Base-by-base conservation (phyloP, 225 moss, liverwort and hornwort genomes). In the Physcomitrium patens region DNA sequence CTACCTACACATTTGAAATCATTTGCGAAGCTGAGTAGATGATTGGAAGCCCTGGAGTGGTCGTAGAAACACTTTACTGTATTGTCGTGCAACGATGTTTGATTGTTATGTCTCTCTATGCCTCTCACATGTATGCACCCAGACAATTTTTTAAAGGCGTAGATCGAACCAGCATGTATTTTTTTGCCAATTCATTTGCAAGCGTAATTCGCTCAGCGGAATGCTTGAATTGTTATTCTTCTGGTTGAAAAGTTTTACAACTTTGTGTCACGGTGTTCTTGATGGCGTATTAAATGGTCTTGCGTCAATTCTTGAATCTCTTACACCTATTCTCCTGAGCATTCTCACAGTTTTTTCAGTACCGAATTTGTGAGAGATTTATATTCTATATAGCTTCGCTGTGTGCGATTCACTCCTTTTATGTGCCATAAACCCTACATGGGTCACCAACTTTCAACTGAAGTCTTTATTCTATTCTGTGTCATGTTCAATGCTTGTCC, bases 381-480 rank as follows among this genome's bases (percentile, higher is more conserved):
- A 37, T 37, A 2, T 37, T 37, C 31, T 37, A 3, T 7, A 7
- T 37, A 37, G 31, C 31, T 37, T 37, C 4, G 24, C 24, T 24
- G 24, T 72, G 41, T 49, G 24, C 58, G 51, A 51, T 60, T 64
- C 56, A 20, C 9, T 56, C 55, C 3, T 18, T 56, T 56, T 18
- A 2, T 56, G 18, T 56, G 55, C 19, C 55, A 62, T 62, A 62
- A 17, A 62, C 41, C 62, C 41, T 41, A 62, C 16, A 31, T 16
- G 41, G 62, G 16, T 15, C 41, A 41, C 62, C 12, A n/a, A n/a
- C 15, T 31, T 62, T 26, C 41, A 16, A 62, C 17, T 62, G 37
- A 31, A 19, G 16, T 41, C 62, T 62, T 31, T 16, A 48, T 65
- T 60, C 24, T 71, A 8, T 55, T 64, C 54, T 71, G 55, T 78